phyloP scores from a whole-genome alignment of 257 asterid species.

The Voacanga thouarsii region DNA sequence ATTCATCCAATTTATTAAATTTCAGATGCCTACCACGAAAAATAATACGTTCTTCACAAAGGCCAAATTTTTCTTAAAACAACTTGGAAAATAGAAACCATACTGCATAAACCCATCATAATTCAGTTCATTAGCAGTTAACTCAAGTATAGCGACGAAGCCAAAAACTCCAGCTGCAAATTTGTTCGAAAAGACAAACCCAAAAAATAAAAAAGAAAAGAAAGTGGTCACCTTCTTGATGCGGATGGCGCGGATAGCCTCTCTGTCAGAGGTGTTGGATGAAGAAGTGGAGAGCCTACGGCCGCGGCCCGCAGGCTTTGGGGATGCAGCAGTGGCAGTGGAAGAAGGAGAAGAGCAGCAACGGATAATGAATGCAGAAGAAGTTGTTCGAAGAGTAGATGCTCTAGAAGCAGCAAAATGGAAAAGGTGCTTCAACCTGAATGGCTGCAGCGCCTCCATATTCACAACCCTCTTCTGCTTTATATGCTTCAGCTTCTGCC shows the following conservation, averaged over 20 bases:
- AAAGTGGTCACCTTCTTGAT: slow-evolving; percentile 57
- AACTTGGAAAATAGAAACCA: background rate
- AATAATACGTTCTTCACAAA: background rate
- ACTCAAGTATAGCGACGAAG: background rate
- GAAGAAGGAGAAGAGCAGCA: slow-evolving; percentile 52
- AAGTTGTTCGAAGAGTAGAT: slow-evolving; percentile 17
- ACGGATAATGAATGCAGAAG: slow-evolving; percentile 37
- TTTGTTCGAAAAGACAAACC: background rate
- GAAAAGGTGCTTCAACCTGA: slow-evolving; percentile 46
- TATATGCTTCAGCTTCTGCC: background rate
- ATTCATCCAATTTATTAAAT: background rate
- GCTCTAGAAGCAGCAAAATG: slow-evolving; percentile 36
- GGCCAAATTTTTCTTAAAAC: slow-evolving; percentile 4
- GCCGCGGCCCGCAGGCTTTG: slow-evolving; percentile 37
- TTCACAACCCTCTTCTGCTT: background rate
- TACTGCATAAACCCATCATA: background rate
- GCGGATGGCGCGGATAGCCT: slow-evolving; percentile 81
- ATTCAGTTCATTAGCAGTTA: background rate
- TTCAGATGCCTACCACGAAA: background rate
- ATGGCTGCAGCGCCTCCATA: slow-evolving; percentile 57
- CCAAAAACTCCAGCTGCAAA: background rate
- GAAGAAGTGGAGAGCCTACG: slow-evolving; percentile 49
- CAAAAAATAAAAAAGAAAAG: background rate
- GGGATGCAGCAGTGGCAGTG: slow-evolving; percentile 28
- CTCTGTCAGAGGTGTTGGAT: slow-evolving; percentile 73